phyloP scores from a whole-genome alignment of 495 filamentous ascomycete genomes.

The Podospora australis region DNA sequence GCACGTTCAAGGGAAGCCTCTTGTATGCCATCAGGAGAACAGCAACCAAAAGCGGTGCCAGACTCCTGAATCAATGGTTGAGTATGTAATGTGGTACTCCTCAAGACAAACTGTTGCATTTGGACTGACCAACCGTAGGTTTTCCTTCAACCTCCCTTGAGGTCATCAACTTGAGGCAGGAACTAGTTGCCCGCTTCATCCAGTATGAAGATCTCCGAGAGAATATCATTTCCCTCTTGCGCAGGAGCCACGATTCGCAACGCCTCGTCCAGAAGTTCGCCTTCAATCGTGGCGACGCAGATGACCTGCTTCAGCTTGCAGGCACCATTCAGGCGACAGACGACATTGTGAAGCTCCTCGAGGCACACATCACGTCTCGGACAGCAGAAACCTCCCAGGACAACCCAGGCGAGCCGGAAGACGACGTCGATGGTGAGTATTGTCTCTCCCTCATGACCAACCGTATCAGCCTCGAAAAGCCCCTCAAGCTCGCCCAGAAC shows the following conservation, averaged over 20 bases:
- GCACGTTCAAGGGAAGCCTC: constrained; percentile 69
- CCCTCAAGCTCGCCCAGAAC: constrained; percentile 56
- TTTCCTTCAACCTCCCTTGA: constrained; percentile 78
- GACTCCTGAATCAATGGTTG: constrained; percentile 76
- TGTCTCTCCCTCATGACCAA: constrained; percentile 49
- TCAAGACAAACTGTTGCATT: neutral
- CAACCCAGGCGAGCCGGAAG: neutral
- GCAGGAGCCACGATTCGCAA: constrained; percentile 75
- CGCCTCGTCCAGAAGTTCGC: constrained; percentile 91
- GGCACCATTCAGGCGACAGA: constrained; percentile 74
- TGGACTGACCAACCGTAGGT: constrained; percentile 31
- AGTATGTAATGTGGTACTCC: constrained; percentile 40
- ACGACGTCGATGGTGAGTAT: constrained; percentile 3
- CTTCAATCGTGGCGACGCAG: constrained; percentile 84
- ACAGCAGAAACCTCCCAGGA: neutral
- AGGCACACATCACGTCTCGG: constrained; percentile 13
- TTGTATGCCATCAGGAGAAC: constrained; percentile 84
- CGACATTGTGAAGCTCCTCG: constrained; percentile 48
- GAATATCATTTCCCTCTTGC: constrained; percentile 58
- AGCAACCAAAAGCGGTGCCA: constrained; percentile 81
- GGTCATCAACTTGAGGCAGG: constrained; percentile 72
- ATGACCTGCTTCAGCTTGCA: constrained; percentile 79
- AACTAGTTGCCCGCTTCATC: constrained; percentile 72
- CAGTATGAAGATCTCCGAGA: constrained; percentile 57
- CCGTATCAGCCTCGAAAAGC: constrained; percentile 63